These are phyloP conservation scores for Trichoderma afroharzianum DNA, from an alignment of 2,329 filamentous ascomycete species.

Conservation along the genomic window DNA sequence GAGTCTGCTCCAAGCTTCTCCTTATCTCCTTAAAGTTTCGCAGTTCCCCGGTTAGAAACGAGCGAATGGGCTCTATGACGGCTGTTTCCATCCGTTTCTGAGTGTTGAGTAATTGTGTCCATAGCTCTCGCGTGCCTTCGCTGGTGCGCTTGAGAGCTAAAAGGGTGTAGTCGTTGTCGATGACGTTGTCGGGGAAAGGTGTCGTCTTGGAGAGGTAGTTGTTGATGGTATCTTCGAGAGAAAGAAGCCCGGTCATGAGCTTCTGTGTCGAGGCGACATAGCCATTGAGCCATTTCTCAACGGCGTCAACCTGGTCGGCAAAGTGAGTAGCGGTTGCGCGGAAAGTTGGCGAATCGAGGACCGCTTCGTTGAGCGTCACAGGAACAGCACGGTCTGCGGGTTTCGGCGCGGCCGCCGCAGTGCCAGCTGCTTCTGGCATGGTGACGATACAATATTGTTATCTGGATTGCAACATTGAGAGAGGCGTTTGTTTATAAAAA, in stretches of 20 bases:
- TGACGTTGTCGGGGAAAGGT: slow-evolving; percentile 74
- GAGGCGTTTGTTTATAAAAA: not conserved
- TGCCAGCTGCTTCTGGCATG: slow-evolving; percentile 18
- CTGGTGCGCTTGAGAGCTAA: slow-evolving; percentile 80
- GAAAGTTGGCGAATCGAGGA: slow-evolving; percentile 94
- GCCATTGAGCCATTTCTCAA: slow-evolving; percentile 85
- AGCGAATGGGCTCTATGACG: slow-evolving; percentile 76
- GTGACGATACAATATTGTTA: slow-evolving; percentile 1
- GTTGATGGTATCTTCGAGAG: slow-evolving; percentile 76
- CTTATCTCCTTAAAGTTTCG: slow-evolving; percentile 82
- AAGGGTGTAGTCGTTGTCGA: slow-evolving; percentile 94
- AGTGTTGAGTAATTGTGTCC: slow-evolving; percentile 68
- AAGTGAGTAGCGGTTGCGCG: slow-evolving; percentile 84
- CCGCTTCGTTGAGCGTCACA: slow-evolving; percentile 88
- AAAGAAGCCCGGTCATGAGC: slow-evolving; percentile 59
- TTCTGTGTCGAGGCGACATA: slow-evolving; percentile 53
- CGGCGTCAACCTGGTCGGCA: slow-evolving; percentile 81
- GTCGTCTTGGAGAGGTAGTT: slow-evolving; percentile 70
- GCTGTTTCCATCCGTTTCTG: slow-evolving; percentile 74
- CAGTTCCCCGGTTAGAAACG: slow-evolving; percentile 75
- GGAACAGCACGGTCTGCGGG: slow-evolving; percentile 50
- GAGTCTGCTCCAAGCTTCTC: slow-evolving; percentile 69
- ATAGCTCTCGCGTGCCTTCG: slow-evolving; percentile 84
- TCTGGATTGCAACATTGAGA: not conserved
- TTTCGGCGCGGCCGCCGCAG: slow-evolving; percentile 20